Conservation (phyloP, 169 alveolate species). For the Toxoplasma gondii region DNA sequence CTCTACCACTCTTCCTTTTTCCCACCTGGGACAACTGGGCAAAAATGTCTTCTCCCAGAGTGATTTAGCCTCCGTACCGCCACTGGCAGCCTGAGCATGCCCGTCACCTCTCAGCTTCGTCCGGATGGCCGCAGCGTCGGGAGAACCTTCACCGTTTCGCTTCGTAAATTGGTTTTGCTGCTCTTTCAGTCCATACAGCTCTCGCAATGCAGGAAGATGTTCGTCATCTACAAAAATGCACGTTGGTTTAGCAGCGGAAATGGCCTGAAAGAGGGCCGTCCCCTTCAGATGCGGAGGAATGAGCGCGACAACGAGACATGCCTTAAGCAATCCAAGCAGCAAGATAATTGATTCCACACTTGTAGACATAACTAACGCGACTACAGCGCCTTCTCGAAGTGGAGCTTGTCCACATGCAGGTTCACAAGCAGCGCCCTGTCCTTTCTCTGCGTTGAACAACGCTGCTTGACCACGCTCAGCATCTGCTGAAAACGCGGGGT, state of each 20-base stretch:
- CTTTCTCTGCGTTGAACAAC: background rate
- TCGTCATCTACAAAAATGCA: background rate
- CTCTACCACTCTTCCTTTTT: background rate
- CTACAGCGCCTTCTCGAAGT: background rate
- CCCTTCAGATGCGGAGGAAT: constrained; percentile 25
- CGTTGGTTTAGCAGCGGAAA: background rate
- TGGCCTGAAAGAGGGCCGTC: background rate
- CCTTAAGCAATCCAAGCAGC: constrained; percentile 7
- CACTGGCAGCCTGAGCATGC: background rate
- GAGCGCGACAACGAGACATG: constrained; percentile 8
- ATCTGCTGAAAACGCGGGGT: background rate
- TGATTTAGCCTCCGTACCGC: background rate
- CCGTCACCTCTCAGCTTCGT: background rate
- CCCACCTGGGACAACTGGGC: background rate
- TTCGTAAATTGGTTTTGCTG: background rate
- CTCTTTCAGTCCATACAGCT: background rate
- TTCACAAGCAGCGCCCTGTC: background rate
- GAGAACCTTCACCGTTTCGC: background rate
- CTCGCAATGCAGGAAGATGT: background rate
- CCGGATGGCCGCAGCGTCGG: background rate
- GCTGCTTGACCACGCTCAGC: background rate
- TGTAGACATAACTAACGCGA: background rate
- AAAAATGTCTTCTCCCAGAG: background rate
- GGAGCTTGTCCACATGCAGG: background rate
- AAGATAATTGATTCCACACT: background rate